phyloP scores from a whole-genome alignment of 441 rosid species.

The Erodium moschatum region DNA sequence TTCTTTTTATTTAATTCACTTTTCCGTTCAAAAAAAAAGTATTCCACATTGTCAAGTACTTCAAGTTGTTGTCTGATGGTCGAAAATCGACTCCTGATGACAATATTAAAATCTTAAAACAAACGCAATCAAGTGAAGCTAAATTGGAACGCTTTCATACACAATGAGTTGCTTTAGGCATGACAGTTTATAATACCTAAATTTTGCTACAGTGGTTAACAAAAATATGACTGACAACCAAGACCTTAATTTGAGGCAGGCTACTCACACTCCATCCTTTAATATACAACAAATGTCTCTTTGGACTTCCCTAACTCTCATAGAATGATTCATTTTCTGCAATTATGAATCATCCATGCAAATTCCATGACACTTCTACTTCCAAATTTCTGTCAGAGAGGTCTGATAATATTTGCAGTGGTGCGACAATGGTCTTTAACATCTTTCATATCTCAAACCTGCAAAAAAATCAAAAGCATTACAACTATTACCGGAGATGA shows the following conservation, averaged over 20 bases:
- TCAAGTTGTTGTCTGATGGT: no score
- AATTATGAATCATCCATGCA: no score
- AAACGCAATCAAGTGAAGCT: no score
- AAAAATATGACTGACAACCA: not conserved
- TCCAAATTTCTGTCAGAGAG: no score
- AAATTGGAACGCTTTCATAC: no score
- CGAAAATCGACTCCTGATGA: no score
- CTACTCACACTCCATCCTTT: not conserved
- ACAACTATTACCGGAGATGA: conserved; percentile 7
- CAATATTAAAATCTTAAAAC: no score
- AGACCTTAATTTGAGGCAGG: conserved; percentile 3
- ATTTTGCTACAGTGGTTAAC: not conserved
- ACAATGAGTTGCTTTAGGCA: not conserved
- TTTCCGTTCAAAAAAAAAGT: no score
- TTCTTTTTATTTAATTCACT: no score
- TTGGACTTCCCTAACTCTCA: no score
- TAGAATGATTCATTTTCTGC: not conserved
- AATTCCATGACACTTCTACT: no score
- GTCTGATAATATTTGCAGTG: conserved; percentile 1
- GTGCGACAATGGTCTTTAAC: conserved; percentile 13
- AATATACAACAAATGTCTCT: conserved; percentile 3
- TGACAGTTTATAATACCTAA: not conserved
- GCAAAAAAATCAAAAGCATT: conserved; percentile 9
- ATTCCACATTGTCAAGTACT: no score
- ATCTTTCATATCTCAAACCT: conserved; percentile 24